A percentile compares a stretch with the other conserved stretches of the same genome.
Evolutionary conservation across 164 flowering plant genomes (phyloP).

Genomic region (Magnolia officinalis): DNA sequence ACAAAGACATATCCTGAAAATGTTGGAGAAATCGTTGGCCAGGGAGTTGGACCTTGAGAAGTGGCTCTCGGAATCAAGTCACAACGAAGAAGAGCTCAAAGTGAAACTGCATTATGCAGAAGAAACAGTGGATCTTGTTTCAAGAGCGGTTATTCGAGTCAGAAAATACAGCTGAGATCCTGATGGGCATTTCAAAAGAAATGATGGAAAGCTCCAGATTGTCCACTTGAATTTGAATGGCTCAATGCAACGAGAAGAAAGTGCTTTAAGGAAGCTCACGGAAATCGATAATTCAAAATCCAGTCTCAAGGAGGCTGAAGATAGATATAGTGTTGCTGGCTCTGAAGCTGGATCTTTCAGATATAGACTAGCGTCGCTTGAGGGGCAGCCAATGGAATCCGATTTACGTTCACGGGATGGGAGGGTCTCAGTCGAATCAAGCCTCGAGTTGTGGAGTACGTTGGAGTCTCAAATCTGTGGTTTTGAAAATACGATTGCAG

Average conservation of each 20-base stretch:
- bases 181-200: conserved; percentile 63
- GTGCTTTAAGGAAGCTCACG: conserved; percentile 10
- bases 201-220: conserved; percentile 45
- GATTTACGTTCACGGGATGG: conserved; percentile 30
- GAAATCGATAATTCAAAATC: conserved; percentile 13
- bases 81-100: conserved; percentile 55
- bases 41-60: conserved; percentile 85
- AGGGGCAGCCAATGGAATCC: conserved; percentile 38
- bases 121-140: conserved; percentile 41
- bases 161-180: conserved; percentile 57
- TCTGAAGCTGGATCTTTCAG: conserved; percentile 37
- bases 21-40: conserved; percentile 90
- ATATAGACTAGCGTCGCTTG: conserved; percentile 46
- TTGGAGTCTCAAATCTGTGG: conserved; percentile 29
- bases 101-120: conserved; percentile 44
- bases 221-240: conserved; percentile 52
- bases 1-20: conserved; percentile 62
- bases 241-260: conserved; percentile 45
- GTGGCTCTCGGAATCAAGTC: conserved; percentile 53
- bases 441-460: conserved; percentile 27
- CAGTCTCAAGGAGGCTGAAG: conserved; percentile 32
- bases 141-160: conserved; percentile 56
- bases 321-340: conserved; percentile 24
- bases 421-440: conserved; percentile 28
- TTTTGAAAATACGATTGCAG: conserved; percentile 40